These are phyloP conservation scores for Bipolaris gigantea DNA, from an alignment of 2,329 filamentous ascomycete genomes.

Conservation along the genomic window DNA sequence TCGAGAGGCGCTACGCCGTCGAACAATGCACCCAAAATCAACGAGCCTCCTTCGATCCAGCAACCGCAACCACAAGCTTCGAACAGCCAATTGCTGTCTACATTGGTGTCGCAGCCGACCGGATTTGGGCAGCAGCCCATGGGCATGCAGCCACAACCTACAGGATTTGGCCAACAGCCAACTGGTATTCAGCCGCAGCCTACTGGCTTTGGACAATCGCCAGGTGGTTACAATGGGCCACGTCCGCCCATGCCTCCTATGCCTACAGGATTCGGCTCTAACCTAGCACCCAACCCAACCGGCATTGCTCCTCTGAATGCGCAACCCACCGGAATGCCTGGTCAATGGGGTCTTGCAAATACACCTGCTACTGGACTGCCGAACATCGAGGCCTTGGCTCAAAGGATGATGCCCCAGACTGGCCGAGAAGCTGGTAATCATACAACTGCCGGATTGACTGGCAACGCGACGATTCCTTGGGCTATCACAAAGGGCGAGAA, in stretches of 20 bases:
- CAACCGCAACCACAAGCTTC: conserved; percentile 66
- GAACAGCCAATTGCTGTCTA: conserved; percentile 63
- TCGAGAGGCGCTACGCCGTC: conserved; percentile 53
- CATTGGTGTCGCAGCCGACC: conserved; percentile 57
- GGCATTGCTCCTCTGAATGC: conserved; percentile 72
- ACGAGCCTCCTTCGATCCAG: conserved; percentile 57
- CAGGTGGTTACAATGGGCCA: conserved; percentile 79
- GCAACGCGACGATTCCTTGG: conserved; percentile 96
- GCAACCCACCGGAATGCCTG: conserved; percentile 90
- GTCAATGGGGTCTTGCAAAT: conserved; percentile 98
- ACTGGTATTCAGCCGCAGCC: conserved; percentile 40
- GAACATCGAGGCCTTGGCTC: conserved; percentile 89
- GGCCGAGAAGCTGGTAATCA: conserved; percentile 80
- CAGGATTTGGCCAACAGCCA: conserved; percentile 40
- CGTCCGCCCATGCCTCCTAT: conserved; percentile 79
- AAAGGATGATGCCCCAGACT: conserved; percentile 95
- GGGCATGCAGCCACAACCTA: conserved; percentile 57
- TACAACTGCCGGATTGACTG: conserved; percentile 82
- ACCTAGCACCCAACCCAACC: conserved; percentile 62
- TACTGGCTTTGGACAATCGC: conserved; percentile 64
- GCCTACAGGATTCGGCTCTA: conserved; percentile 59
- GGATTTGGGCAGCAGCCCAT: conserved; percentile 65
- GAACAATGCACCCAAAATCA: conserved; percentile 73
- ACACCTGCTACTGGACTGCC: conserved; percentile 85
- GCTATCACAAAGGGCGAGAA: conserved; percentile 99